Percentiles rank a stretch among this genome's conserved stretches.
Evolutionary conservation across 106 monocot genomes (phyloP).

Genomic region (Hemerocallis citrina): DNA sequence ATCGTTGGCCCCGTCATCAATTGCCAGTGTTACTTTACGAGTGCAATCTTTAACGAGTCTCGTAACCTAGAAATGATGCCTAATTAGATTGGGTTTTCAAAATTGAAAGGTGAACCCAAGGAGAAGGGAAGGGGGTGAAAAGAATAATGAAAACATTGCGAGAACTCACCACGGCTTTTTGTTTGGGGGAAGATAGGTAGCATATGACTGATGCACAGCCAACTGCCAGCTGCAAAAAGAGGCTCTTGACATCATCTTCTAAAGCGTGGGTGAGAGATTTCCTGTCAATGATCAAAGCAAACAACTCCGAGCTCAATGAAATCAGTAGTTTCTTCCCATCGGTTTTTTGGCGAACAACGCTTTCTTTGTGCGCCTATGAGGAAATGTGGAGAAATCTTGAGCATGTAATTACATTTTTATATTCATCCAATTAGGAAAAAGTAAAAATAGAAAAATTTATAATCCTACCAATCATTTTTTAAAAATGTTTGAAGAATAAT

Average conservation of each 20-base stretch:
- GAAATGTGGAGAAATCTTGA: neutral
- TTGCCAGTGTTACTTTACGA: constrained; percentile 64
- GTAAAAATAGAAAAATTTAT: neutral
- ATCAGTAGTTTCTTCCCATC: constrained; percentile 43
- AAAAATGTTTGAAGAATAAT: too few species aligned
- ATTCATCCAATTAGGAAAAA: neutral
- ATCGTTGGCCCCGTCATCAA: constrained; percentile 96
- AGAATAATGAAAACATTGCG: neutral
- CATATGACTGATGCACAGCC: constrained; percentile 96
- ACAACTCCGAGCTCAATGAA: constrained; percentile 33
- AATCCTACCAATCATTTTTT: too few species aligned
- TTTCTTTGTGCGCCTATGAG: constrained; percentile 69
- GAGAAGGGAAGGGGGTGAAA: neutral
- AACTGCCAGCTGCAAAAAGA: constrained; percentile 59
- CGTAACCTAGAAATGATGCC: constrained; percentile 47
- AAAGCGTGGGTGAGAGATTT: constrained; percentile 78
- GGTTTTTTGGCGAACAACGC: constrained; percentile 49
- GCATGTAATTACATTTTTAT: neutral
- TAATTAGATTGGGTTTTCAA: neutral
- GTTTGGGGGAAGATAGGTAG: constrained; percentile 92
- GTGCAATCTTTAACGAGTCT: constrained; percentile 79
- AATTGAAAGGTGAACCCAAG: neutral
- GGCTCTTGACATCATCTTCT: constrained; percentile 60
- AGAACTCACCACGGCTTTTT: constrained; percentile 80
- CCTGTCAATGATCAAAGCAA: constrained; percentile 90